Conservation (phyloP, 306 rosid genomes). For the Lathyrus oleraceus region DNA sequence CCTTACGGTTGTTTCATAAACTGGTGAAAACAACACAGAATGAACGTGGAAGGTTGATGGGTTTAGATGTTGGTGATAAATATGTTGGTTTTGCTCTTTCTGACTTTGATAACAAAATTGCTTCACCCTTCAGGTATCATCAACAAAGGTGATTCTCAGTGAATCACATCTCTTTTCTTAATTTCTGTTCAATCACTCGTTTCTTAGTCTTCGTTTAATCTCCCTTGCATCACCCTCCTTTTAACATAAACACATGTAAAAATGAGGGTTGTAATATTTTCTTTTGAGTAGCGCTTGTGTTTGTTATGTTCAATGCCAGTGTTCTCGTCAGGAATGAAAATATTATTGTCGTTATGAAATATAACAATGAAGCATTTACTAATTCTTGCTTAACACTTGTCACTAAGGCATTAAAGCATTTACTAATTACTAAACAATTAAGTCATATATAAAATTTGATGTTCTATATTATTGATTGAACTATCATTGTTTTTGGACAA, state of each 20-base stretch:
- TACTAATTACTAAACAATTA: no score
- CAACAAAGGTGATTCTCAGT: no score
- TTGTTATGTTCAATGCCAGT: conserved; percentile 43
- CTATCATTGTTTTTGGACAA: no score
- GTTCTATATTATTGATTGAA: no score
- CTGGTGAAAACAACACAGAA: conserved; percentile 33
- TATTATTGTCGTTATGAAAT: no score
- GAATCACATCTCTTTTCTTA: no score
- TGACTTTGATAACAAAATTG: conserved; percentile 58
- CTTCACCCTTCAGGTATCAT: conserved; percentile 62
- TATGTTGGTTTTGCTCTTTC: conserved; percentile 83
- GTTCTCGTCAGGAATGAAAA: conserved; percentile 54
- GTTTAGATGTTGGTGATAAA: conserved; percentile 84
- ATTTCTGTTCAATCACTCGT: no score
- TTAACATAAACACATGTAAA: neutral
- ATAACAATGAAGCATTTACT: no score
- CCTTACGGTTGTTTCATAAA: conserved; percentile 59
- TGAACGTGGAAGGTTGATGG: conserved; percentile 59
- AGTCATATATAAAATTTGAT: no score
- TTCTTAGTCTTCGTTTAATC: neutral
- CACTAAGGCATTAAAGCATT: no score
- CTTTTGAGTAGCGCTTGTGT: neutral
- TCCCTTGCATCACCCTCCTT: neutral
- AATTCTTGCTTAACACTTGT: no score
- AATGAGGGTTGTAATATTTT: conserved; percentile 6